These are phyloP conservation scores for Eucalyptus cloeziana DNA, from an alignment of 345 rosid genomes.

Conservation along the genomic window DNA sequence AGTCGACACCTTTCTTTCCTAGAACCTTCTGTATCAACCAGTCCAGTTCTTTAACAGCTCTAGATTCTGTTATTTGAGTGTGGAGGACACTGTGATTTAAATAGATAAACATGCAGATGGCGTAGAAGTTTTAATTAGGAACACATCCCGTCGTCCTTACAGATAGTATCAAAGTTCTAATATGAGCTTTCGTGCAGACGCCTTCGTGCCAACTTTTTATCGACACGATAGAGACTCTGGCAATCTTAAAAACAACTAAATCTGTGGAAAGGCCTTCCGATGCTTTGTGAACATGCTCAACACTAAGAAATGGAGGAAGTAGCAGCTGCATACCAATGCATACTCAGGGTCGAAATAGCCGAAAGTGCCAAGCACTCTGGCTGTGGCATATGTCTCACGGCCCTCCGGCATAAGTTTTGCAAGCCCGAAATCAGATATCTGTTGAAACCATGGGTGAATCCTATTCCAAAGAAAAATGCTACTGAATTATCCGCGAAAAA, in stretches of 20 bases:
- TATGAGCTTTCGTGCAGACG: not conserved
- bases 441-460: not conserved
- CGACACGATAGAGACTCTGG: not conserved
- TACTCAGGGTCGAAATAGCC: slow-evolving; percentile 97
- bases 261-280: not conserved
- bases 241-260: not conserved
- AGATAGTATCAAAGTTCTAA: not conserved
- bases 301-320: not conserved
- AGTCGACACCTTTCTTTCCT: not conserved
- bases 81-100: not conserved
- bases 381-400: slow-evolving; percentile 64
- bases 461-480: not conserved
- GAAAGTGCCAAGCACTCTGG: slow-evolving; percentile 88
- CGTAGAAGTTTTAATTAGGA: not conserved
- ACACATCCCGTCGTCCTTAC: not conserved
- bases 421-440: slow-evolving; percentile 94
- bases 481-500: not conserved
- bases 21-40: not conserved
- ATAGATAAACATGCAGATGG: not conserved
- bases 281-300: not conserved
- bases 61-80: not conserved
- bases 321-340: slow-evolving; percentile 47
- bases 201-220: not conserved
- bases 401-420: slow-evolving; percentile 97
- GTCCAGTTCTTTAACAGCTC: not conserved